A percentile compares a stretch with the other conserved stretches of the same genome.
Conservation (phyloP, 306 rosid genomes). For the Vachellia collinsii region DNA sequence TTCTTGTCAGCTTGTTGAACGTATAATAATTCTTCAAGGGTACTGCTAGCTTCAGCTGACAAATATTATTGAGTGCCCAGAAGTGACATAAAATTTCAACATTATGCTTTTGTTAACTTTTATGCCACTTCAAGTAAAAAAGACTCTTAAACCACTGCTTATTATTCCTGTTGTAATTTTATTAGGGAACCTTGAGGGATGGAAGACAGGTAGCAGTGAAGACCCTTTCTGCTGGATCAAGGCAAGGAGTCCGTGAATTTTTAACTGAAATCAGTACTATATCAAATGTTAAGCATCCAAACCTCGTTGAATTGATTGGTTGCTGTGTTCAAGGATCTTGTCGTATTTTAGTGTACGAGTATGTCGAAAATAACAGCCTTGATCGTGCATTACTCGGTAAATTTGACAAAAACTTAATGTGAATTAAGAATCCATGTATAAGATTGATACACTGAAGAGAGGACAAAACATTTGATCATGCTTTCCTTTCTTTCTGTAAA, state of each 20-base stretch:
- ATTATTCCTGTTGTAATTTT: slow-evolving; percentile 39
- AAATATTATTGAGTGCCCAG: slow-evolving; percentile 11
- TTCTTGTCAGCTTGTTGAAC: slow-evolving; percentile 32
- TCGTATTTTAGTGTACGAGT: slow-evolving; percentile 84
- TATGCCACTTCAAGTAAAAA: background rate
- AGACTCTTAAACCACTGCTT: background rate
- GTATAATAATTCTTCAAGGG: slow-evolving; percentile 27
- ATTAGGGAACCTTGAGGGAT: slow-evolving; percentile 70
- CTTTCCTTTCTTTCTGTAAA: slow-evolving; percentile 1
- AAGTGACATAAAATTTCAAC: slow-evolving; percentile 25
- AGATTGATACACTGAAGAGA: slow-evolving; percentile 7
- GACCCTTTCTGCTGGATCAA: slow-evolving; percentile 82
- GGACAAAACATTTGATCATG: slow-evolving; percentile 13
- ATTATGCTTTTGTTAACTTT: slow-evolving; percentile 11
- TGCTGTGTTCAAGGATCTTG: slow-evolving; percentile 71
- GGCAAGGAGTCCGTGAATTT: slow-evolving; percentile 88
- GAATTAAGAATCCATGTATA: slow-evolving; percentile 23
- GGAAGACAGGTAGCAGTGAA: slow-evolving; percentile 82
- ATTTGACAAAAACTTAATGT: slow-evolving; percentile 26
- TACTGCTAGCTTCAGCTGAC: slow-evolving; percentile 3
- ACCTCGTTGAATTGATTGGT: slow-evolving; percentile 91
- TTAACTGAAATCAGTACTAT: slow-evolving; percentile 76
- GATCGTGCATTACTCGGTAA: slow-evolving; percentile 77
- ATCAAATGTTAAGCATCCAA: slow-evolving; percentile 79
- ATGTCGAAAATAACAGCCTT: slow-evolving; percentile 79